Percentiles rank a stretch among this genome's conserved stretches.
These are phyloP conservation scores for Seiridium cupressi DNA, from an alignment of 2,329 filamentous ascomycete genomes.

Conservation along the genomic window DNA sequence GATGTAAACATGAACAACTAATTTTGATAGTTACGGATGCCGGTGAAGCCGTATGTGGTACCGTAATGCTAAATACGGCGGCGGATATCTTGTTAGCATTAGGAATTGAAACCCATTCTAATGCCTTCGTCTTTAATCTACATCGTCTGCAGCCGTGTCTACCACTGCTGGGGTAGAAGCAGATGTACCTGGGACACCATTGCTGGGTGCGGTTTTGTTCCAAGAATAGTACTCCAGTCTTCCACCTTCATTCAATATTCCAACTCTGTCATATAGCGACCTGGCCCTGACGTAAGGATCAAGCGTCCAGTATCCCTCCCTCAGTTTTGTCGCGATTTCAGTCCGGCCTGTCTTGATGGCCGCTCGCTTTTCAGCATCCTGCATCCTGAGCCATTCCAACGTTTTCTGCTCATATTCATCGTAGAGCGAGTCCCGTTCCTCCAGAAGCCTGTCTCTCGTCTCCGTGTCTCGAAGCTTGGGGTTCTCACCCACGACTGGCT, in stretches of 20 bases:
- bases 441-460: conserved; percentile 62
- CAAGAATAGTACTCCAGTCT: conserved; percentile 67
- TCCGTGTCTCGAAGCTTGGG: conserved; percentile 64
- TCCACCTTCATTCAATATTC: conserved; percentile 67
- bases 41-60: too few species aligned
- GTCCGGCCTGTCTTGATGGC: conserved; percentile 57
- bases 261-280: conserved; percentile 80
- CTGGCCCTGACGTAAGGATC: conserved; percentile 84
- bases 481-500: conserved; percentile 77
- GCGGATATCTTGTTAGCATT: neutral
- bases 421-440: conserved; percentile 63
- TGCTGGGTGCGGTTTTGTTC: conserved; percentile 16
- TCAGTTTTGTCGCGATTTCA: conserved; percentile 60
- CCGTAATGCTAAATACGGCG: too few species aligned
- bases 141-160: conserved; percentile 41
- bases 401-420: conserved; percentile 74
- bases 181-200: conserved; percentile 16
- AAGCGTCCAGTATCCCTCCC: conserved; percentile 80
- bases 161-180: conserved; percentile 14
- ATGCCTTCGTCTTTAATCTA: conserved; percentile 36
- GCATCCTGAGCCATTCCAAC: conserved; percentile 67
- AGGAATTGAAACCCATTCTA: neutral
- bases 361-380: conserved; percentile 42
- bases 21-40: too few species aligned
- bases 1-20: conserved; percentile 46